These are phyloP conservation scores for Pestalotiopsis sp. DNA, from an alignment of 2,329 filamentous ascomycete species.

Conservation along the genomic window DNA sequence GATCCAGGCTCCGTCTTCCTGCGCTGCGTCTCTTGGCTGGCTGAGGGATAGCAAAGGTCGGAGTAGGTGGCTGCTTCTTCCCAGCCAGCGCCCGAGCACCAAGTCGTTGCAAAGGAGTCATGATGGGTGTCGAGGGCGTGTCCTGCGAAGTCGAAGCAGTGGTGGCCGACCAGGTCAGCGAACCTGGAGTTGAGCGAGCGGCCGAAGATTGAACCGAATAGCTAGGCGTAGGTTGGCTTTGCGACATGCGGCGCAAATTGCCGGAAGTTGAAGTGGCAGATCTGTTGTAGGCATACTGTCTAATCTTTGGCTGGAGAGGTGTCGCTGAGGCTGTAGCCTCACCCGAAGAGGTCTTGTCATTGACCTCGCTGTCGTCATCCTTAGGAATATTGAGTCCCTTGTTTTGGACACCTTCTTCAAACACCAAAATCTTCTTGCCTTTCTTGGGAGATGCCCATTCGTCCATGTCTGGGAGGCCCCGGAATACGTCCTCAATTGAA, in stretches of 20 bases:
- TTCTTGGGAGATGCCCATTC: slow-evolving; percentile 45
- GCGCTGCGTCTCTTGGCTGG: slow-evolving; percentile 24
- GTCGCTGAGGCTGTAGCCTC: slow-evolving; percentile 18
- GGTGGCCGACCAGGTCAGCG: slow-evolving; percentile 37
- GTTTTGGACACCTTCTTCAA: slow-evolving; percentile 41
- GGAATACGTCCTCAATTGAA: slow-evolving; percentile 57
- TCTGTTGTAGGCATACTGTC: slow-evolving; percentile 33
- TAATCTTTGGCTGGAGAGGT: slow-evolving; percentile 33
- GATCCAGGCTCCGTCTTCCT: slow-evolving; percentile 31
- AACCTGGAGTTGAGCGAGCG: slow-evolving; percentile 23
- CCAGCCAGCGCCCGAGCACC: slow-evolving; percentile 47
- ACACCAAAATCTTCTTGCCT: slow-evolving; percentile 44
- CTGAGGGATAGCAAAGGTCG: slow-evolving; percentile 23
- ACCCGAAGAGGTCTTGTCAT: slow-evolving; percentile 2
- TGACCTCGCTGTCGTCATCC: slow-evolving; percentile 19
- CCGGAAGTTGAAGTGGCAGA: slow-evolving; percentile 23
- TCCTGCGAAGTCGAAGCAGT: slow-evolving; percentile 45
- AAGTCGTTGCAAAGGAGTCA: slow-evolving; percentile 58
- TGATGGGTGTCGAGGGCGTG: slow-evolving; percentile 39
- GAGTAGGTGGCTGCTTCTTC: slow-evolving; percentile 28
- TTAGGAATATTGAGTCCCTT: slow-evolving; percentile 17
- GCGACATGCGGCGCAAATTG: slow-evolving; percentile 20
- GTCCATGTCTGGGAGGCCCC: slow-evolving; percentile 53
- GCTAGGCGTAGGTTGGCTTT: slow-evolving; percentile 33
- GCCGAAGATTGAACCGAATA: slow-evolving; percentile 29